Conservation (phyloP, 768 basidiomycete species). For the Tricholoma furcatifolium region DNA sequence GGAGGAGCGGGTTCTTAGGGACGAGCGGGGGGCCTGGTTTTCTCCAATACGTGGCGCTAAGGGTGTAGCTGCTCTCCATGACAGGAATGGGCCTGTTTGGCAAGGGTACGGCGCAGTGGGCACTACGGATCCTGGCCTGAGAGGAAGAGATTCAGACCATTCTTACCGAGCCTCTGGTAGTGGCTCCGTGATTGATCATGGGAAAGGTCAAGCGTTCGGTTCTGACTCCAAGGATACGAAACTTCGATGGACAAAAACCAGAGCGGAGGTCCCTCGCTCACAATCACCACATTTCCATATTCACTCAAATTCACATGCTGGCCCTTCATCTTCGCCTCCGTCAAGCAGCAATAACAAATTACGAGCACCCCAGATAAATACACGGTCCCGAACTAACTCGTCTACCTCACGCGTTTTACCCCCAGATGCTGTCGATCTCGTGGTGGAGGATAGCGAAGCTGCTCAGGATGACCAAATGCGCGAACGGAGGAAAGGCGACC, state of each 20-base stretch:
- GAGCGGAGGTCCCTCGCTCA: slow-evolving; percentile 22
- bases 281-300: slow-evolving; percentile 19
- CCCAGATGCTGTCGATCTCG: slow-evolving; percentile 85
- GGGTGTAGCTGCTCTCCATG: slow-evolving; percentile 38
- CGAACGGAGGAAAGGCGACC: slow-evolving; percentile 64
- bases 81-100: slow-evolving; percentile 40
- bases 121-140: slow-evolving; percentile 19
- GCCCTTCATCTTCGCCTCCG: slow-evolving; percentile 21
- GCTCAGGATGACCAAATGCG: slow-evolving; percentile 50
- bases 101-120: slow-evolving; percentile 60
- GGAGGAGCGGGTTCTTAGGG: slow-evolving; percentile 79
- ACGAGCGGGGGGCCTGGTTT: slow-evolving; percentile 74
- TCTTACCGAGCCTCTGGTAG: background rate
- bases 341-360: slow-evolving; percentile 24
- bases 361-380: slow-evolving; percentile 29
- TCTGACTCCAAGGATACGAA: slow-evolving; percentile 35
- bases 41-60: slow-evolving; percentile 53
- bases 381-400: slow-evolving; percentile 31
- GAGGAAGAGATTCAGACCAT: slow-evolving; percentile 1
- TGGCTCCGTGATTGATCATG: slow-evolving; percentile 44
- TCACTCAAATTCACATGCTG: slow-evolving; percentile 7
- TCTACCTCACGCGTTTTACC: slow-evolving; percentile 35
- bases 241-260: slow-evolving; percentile 40
- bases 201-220: slow-evolving; percentile 36
- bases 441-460: slow-evolving; percentile 67